A percentile compares a stretch with the other conserved stretches of the same genome.
Conservation (phyloP, 768 basidiomycete species). For the Tulasnella sp. region DNA sequence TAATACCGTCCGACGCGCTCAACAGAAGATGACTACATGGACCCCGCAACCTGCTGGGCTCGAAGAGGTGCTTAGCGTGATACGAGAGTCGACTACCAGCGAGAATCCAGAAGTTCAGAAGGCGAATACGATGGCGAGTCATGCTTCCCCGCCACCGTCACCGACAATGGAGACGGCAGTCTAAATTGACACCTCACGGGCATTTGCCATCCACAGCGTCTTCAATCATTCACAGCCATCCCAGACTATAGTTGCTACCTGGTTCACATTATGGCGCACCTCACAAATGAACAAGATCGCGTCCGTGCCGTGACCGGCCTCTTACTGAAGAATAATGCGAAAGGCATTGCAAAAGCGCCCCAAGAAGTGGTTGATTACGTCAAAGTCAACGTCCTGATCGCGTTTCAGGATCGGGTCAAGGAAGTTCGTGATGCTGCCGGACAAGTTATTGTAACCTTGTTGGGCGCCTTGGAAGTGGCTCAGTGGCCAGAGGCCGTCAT, state of each 20-base stretch:
- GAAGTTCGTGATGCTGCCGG: conserved; percentile 93
- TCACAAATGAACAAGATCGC: conserved; percentile 78
- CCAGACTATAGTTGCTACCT: conserved; percentile 96
- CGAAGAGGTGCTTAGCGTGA: conserved; percentile 83
- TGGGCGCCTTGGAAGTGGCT: conserved; percentile 76
- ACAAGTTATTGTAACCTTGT: conserved; percentile 82
- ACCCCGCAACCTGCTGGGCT: conserved; percentile 73
- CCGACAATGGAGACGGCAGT: conserved; percentile 17
- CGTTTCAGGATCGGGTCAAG: conserved; percentile 67
- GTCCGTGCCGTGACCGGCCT: conserved; percentile 95
- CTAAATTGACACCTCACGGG: neutral
- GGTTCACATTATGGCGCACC: conserved; percentile 75
- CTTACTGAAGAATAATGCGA: conserved; percentile 90
- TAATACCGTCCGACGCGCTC: conserved; percentile 10
- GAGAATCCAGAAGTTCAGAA: conserved; percentile 58
- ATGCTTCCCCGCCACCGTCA: neutral
- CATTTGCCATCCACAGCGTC: conserved; percentile 17
- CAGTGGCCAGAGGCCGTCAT: conserved; percentile 94
- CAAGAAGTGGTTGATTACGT: conserved; percentile 59
- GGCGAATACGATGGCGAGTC: conserved; percentile 65
- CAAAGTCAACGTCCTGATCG: conserved; percentile 63
- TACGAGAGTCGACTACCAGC: conserved; percentile 81
- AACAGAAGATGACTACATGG: conserved; percentile 51
- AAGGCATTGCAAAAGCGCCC: conserved; percentile 57
- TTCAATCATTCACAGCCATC: conserved; percentile 72